Conservation (phyloP, 2,329 filamentous ascomycete genomes). For the Neodidymelliopsis sp. region DNA sequence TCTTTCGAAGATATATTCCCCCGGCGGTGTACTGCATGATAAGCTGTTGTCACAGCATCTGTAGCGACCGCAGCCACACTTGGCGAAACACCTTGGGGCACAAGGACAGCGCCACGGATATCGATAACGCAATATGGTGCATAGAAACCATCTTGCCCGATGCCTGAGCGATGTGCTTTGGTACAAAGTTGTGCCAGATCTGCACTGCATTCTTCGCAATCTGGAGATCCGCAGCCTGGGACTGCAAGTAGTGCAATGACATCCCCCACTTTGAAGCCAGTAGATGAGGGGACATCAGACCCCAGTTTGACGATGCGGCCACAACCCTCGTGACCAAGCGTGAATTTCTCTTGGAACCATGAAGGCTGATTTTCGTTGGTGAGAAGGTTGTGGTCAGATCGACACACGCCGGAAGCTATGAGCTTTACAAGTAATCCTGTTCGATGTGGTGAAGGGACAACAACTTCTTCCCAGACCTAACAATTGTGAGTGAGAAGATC, state of each 20-base stretch:
- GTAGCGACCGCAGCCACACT: constrained; percentile 30
- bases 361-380: constrained; percentile 31
- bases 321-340: constrained; percentile 32
- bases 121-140: constrained; percentile 26
- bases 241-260: constrained; percentile 27
- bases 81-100: constrained; percentile 24
- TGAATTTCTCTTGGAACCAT: constrained; percentile 28
- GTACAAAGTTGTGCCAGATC: constrained; percentile 25
- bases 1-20: constrained; percentile 21
- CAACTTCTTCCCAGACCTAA: constrained; percentile 28
- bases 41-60: constrained; percentile 33
- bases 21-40: constrained; percentile 31
- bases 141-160: constrained; percentile 29
- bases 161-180: constrained; percentile 24
- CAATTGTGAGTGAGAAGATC: not conserved
- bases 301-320: constrained; percentile 24
- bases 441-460: constrained; percentile 16
- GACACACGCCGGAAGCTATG: constrained; percentile 29
- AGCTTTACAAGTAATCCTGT: constrained; percentile 27
- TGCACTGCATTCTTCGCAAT: constrained; percentile 25
- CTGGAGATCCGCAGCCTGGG: constrained; percentile 23
- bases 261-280: constrained; percentile 23
- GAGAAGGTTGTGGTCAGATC: constrained; percentile 31
- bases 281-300: constrained; percentile 5
- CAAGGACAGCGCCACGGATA: constrained; percentile 23